Base-by-base conservation (phyloP, 1,284 basidiomycete genomes). In the Vanrija sp. region DNA sequence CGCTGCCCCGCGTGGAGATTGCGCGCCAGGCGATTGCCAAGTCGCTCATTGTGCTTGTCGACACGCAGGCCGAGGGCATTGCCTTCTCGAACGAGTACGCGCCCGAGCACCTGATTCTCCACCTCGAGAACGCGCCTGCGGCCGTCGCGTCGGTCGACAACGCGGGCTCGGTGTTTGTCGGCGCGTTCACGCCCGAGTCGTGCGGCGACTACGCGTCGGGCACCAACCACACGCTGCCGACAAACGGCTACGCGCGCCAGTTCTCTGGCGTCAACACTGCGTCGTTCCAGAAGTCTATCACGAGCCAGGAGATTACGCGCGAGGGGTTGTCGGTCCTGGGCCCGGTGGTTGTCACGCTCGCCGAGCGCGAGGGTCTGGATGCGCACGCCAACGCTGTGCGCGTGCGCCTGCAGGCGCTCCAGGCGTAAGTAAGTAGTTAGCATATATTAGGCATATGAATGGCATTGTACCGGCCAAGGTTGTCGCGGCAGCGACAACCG, bases 261-360 rank as follows among this genome's bases (percentile, higher is more conserved):
- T 98, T 96, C 79, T 94, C 90, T 62, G 96, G 96, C 16, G 96
- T 99, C 64, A 98, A 96, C 77, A 98, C 95, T 0, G 80, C 85
- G 19, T 93, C 93, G 1, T 99, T 98, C 86, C 93, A 98, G 76
- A 99, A 99, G 77, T 89, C 98, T 76, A 97, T 98, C 69, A 99
- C 96, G 6, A 89, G 89, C 8, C 96, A 98, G 73, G 87, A 93
- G 68, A 83, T 98, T 24, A 89, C 91, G 4, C 75, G 80, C 15
- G 84, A 84, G 18, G 96, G 96, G 6, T 78, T 99, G 49, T 79
- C 80, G 62, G 79, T 72, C 3, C 81, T 99, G 20, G 96, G 96
- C 3, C 94, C 95, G 9, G 81, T 89, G 14, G 96, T 98, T 6
- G 87, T 85, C 22, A 89, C 86, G 16, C 77, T 99, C 25, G 96